Percentiles rank a stretch among this genome's conserved stretches.
phyloP scores from a whole-genome alignment of 306 rosid genomes.

The Pachyrhizus erosus region DNA sequence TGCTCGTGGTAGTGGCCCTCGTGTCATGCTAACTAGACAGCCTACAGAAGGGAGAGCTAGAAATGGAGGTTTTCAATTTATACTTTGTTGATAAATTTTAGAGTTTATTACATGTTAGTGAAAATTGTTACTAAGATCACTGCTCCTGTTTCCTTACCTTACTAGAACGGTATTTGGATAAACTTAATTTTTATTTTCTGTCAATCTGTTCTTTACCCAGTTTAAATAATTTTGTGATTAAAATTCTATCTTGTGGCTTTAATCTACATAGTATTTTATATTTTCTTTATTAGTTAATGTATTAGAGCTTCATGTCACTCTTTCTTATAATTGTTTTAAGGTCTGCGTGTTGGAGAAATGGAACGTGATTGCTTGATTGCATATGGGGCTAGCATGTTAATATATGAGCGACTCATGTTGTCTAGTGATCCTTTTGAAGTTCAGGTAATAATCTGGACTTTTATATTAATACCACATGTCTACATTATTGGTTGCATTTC shows the following conservation, averaged over 20 bases:
- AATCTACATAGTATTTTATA: neutral
- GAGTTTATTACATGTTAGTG: conserved; percentile 2
- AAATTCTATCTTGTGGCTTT: neutral
- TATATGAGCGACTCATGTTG: conserved; percentile 87
- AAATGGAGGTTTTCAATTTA: conserved; percentile 76
- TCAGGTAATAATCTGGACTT: conserved; percentile 61
- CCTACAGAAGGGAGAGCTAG: conserved; percentile 96
- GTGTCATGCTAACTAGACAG: conserved; percentile 78
- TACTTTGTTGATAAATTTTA: conserved; percentile 18
- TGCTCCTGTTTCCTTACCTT: neutral
- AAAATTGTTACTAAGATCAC: neutral
- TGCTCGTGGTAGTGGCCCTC: conserved; percentile 92
- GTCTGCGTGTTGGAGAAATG: conserved; percentile 97
- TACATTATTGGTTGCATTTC: conserved; percentile 7
- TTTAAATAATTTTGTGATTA: neutral
- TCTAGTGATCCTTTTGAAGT: conserved; percentile 95
- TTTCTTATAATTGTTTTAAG: conserved; percentile 49
- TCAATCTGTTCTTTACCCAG: neutral
- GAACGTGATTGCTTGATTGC: conserved; percentile 97
- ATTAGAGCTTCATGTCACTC: conserved; percentile 15
- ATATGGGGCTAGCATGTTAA: conserved; percentile 96
- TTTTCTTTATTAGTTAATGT: conserved; percentile 2
- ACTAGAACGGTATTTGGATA: neutral
- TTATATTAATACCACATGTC: neutral
- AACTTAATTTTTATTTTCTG: neutral